These are phyloP conservation scores for Globisporangium paddicum DNA, from an alignment of 352 stramenopile genomes.

Conservation along the genomic window DNA sequence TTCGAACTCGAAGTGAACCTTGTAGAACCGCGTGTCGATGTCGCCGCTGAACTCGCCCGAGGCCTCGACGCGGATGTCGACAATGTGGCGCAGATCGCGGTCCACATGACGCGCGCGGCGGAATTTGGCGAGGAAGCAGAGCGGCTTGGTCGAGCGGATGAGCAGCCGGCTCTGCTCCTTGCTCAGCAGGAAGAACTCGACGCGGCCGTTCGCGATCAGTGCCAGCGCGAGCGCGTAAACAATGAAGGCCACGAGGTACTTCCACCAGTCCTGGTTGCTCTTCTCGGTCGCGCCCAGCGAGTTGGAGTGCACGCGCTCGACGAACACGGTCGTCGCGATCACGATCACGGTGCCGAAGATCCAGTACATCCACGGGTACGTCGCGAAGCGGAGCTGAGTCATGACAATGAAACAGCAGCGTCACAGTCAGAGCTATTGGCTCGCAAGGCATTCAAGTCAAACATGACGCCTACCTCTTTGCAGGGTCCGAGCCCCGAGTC, in stretches of 20 bases:
- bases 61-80: slow-evolving; percentile 59
- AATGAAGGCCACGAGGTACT: slow-evolving; percentile 53
- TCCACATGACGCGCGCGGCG: slow-evolving; percentile 37
- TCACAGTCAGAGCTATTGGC: not conserved
- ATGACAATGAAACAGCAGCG: not conserved
- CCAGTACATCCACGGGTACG: slow-evolving; percentile 61
- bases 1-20: slow-evolving; percentile 72
- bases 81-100: slow-evolving; percentile 45
- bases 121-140: slow-evolving; percentile 33
- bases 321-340: slow-evolving; percentile 50
- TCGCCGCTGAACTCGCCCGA: slow-evolving; percentile 61
- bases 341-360: slow-evolving; percentile 44
- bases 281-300: slow-evolving; percentile 12
- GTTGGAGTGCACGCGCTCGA: slow-evolving; percentile 41
- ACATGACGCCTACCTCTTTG: slow-evolving; percentile 10
- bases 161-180: slow-evolving; percentile 30
- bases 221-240: slow-evolving; percentile 42
- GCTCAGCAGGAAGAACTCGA: slow-evolving; percentile 62
- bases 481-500: slow-evolving; percentile 8
- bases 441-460: not conserved
- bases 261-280: slow-evolving; percentile 42
- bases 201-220: slow-evolving; percentile 44
- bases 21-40: slow-evolving; percentile 62
- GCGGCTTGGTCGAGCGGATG: slow-evolving; percentile 46
- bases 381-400: slow-evolving; percentile 43